A percentile compares a stretch with the other conserved stretches of the same genome.
Evolutionary conservation across 805 yeast genomes (phyloP).

Genomic region (Barnettozyma sucrosica): DNA sequence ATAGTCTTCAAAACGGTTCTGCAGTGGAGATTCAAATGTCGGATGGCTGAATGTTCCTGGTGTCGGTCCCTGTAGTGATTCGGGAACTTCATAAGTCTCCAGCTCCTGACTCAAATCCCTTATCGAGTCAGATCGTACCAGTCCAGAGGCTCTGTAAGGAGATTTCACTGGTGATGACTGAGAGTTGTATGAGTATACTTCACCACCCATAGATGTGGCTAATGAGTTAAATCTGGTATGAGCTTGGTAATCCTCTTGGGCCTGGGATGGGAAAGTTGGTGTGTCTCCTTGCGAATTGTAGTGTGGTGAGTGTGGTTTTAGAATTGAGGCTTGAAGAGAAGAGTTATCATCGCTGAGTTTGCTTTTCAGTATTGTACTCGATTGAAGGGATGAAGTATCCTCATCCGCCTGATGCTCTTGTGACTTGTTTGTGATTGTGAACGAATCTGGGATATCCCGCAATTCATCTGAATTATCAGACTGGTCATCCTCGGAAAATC

Average conservation of each 20-base stretch:
- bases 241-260: not conserved
- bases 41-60: not conserved
- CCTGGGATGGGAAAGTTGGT: too few species aligned
- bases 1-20: not conserved
- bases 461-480: not conserved
- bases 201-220: constrained; percentile 2
- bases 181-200: constrained; percentile 1
- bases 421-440: too few species aligned
- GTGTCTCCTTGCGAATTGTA: not conserved
- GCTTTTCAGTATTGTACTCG: not conserved
- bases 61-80: not conserved
- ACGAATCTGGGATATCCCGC: not conserved
- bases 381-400: not conserved
- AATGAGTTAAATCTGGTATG: not conserved
- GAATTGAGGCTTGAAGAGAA: not conserved
- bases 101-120: not conserved
- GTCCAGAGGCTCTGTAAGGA: not conserved
- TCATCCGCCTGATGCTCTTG: not conserved
- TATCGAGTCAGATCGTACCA: constrained; percentile 2
- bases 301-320: not conserved
- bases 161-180: not conserved
- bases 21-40: not conserved
- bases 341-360: not conserved
- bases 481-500: not conserved
- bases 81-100: constrained; percentile 3